Evolutionary conservation across 768 basidiomycete species (phyloP).

Genomic region (Dentipellis sp.): DNA sequence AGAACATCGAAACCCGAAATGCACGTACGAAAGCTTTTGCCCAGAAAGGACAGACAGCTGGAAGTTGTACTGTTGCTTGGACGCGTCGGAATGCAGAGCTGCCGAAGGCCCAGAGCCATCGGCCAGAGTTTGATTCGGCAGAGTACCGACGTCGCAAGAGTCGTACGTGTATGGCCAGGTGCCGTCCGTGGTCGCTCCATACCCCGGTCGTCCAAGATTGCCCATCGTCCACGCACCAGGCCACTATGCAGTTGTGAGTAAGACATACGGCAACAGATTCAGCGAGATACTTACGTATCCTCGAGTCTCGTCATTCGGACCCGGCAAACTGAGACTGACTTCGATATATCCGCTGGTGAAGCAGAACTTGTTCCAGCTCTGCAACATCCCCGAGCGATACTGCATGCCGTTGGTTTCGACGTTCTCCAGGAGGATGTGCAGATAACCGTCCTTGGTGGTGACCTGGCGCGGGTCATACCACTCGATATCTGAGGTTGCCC

Average conservation of each 20-base stretch:
- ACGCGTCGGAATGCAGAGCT: slow-evolving; percentile 43
- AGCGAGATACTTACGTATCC: slow-evolving; percentile 32
- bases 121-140: slow-evolving; percentile 38
- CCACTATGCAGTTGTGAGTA: slow-evolving; percentile 37
- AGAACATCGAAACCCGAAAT: background rate
- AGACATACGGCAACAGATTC: background rate
- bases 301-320: slow-evolving; percentile 39
- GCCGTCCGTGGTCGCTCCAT: slow-evolving; percentile 71
- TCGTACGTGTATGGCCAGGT: slow-evolving; percentile 73
- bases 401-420: slow-evolving; percentile 43
- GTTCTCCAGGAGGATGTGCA: slow-evolving; percentile 63
- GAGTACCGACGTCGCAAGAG: slow-evolving; percentile 50
- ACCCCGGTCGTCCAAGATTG: slow-evolving; percentile 78
- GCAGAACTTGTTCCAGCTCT: slow-evolving; percentile 89
- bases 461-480: slow-evolving; percentile 68
- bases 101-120: slow-evolving; percentile 50
- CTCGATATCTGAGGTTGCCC: slow-evolving; percentile 58
- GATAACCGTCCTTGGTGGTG: slow-evolving; percentile 53
- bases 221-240: slow-evolving; percentile 88
- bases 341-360: slow-evolving; percentile 75
- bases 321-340: slow-evolving; percentile 50
- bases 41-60: slow-evolving; percentile 70
- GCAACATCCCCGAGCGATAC: slow-evolving; percentile 73
- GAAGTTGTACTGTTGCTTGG: slow-evolving; percentile 41
- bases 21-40: slow-evolving; percentile 59